Evolutionary conservation across 176 grass and related monocot genomes (phyloP), one percentile per base, ranked within the genome.

Genomic region (Urochloa ruziziensis): DNA sequence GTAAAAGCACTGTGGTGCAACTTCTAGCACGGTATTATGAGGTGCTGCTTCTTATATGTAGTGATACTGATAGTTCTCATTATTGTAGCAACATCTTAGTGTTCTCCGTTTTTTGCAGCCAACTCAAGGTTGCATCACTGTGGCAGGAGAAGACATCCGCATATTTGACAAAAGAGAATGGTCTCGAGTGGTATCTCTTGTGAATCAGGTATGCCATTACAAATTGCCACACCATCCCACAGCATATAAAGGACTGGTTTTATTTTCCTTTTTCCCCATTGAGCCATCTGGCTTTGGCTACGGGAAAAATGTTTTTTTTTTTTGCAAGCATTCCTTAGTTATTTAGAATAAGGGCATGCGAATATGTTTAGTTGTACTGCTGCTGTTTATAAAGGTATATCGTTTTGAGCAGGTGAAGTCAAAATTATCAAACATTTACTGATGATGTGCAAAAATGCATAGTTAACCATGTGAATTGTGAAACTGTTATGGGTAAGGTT

Each of bases 141-240:
- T 98, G 32, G 71, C 93, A 85, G 93, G 93, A 82, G 96, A 98
- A 93, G 96, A 98, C 69, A 89, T 98, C 40, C 85, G 93, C 86
- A 81, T 92, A 71, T 98, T 92, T 93, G 93, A 98, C 85, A 98
- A 93, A 91, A 93, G 96, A 57, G 93, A 98, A 89, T 98, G 96
- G 96, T 90, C 93, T 85, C 86, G 75, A 46, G 63, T 89, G 46
- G 96, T 98, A 81, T 98, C 96, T 70, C 73, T 98, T 52, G 96
- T 98, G 33, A 95, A 95, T 88, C 93, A 98, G 93, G 96, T 98
- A 89, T 40, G 78, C 40, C 35, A 59, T 49, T 15, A 58, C 16
- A 73, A 67, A 75, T 43, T 77, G 75, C 19, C 6, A 40, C 10
- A 39, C 39, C 48, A 80, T 58, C n/a, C n/a, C n/a, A n/a, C n/a